These are phyloP conservation scores for Eucalyptus pumila DNA, from an alignment of 345 rosid species.

Conservation along the genomic window DNA sequence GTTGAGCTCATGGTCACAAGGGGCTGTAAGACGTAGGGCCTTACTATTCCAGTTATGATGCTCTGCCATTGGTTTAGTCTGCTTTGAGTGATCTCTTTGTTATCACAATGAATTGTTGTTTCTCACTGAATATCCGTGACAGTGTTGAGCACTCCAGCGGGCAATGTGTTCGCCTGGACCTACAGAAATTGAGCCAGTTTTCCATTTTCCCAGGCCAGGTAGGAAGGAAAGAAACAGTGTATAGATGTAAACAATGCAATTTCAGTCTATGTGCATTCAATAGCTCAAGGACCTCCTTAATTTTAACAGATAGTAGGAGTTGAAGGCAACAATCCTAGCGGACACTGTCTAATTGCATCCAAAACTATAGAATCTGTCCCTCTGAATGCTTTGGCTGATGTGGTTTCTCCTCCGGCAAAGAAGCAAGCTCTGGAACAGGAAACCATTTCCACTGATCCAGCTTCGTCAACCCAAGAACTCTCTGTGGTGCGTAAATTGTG, in stretches of 20 bases:
- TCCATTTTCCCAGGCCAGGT: conserved; percentile 98
- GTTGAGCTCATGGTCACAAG: background rate
- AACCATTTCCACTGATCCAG: conserved; percentile 12
- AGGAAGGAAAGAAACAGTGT: background rate
- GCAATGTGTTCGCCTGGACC: conserved; percentile 67
- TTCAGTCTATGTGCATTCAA: background rate
- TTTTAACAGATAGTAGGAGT: conserved; percentile 69
- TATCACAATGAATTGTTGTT: background rate
- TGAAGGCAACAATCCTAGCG: conserved; percentile 92
- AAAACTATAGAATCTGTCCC: conserved; percentile 63
- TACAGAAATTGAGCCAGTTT: conserved; percentile 51
- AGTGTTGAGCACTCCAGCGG: conserved; percentile 86
- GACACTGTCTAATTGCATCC: conserved; percentile 83
- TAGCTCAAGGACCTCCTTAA: background rate
- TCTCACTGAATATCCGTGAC: background rate
- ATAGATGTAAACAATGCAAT: background rate
- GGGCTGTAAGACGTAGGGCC: background rate
- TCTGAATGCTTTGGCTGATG: conserved; percentile 16
- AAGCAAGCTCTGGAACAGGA: conserved; percentile 63
- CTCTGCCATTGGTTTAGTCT: background rate
- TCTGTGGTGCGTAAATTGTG: conserved; percentile 44
- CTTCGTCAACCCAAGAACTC: conserved; percentile 18
- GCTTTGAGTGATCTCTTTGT: background rate
- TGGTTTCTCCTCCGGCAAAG: conserved; percentile 51
- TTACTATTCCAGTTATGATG: background rate